A percentile compares a stretch with the other conserved stretches of the same genome.
These are phyloP conservation scores for Termitomyces titanicus DNA, from an alignment of 768 basidiomycete genomes.

Conservation along the genomic window DNA sequence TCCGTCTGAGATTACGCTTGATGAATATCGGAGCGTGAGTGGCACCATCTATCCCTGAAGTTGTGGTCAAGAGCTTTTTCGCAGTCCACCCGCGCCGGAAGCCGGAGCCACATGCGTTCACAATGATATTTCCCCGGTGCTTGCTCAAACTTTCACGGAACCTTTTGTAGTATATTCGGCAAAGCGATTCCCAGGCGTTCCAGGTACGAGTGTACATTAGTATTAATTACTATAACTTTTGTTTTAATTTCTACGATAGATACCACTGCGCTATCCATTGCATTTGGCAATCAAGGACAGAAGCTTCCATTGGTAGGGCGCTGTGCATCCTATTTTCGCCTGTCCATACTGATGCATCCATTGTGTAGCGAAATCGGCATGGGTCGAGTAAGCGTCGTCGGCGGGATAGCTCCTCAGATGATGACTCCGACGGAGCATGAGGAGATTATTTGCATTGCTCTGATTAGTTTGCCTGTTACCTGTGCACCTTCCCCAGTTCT, in stretches of 20 bases:
- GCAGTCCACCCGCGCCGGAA: constrained; percentile 71
- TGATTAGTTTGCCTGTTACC: constrained; percentile 4
- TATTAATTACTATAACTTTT: constrained; percentile 17
- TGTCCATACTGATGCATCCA: constrained; percentile 16
- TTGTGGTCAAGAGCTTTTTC: not conserved
- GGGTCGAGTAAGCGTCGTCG: constrained; percentile 66
- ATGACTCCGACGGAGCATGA: constrained; percentile 58
- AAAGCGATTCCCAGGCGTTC: constrained; percentile 93
- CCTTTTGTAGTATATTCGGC: constrained; percentile 87
- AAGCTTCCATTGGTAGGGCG: constrained; percentile 75
- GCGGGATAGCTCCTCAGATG: constrained; percentile 60
- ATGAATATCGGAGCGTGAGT: constrained; percentile 92
- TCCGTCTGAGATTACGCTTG: constrained; percentile 81
- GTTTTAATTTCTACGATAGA: constrained; percentile 37
- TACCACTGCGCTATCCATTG: constrained; percentile 86
- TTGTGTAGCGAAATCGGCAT: constrained; percentile 72
- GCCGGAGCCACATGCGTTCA: constrained; percentile 62
- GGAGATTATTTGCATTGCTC: not conserved
- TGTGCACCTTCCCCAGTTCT: not conserved
- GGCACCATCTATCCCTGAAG: not conserved
- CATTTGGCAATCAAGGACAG: constrained; percentile 87
- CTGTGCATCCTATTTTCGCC: constrained; percentile 13
- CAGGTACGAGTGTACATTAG: constrained; percentile 47
- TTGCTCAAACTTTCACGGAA: constrained; percentile 82
- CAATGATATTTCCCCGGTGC: constrained; percentile 66